Conservation (phyloP, 1,284 basidiomycete genomes). For the Macrocybe sp. region DNA sequence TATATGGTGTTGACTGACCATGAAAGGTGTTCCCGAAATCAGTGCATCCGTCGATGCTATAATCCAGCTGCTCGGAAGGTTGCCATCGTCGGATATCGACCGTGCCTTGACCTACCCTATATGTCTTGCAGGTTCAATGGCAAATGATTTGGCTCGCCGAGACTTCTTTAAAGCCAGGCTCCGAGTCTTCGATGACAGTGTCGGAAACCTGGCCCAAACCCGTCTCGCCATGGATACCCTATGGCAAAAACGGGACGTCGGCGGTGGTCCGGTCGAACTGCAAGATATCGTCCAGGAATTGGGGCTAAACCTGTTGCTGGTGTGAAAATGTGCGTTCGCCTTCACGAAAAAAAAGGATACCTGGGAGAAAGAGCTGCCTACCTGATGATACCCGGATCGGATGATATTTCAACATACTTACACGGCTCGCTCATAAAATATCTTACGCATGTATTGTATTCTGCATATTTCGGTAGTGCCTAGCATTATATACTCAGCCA, state of each 20-base stretch:
- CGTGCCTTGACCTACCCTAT: conserved; percentile 67
- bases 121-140: conserved; percentile 65
- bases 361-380: conserved; percentile 6
- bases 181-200: conserved; percentile 47
- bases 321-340: conserved; percentile 29
- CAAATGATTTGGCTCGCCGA: conserved; percentile 55
- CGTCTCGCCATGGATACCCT: conserved; percentile 58
- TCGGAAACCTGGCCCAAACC: conserved; percentile 61
- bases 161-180: conserved; percentile 59
- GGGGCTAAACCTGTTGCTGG: conserved; percentile 47
- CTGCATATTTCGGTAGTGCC: no score
- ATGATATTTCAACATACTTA: conserved; percentile 1
- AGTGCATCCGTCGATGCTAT: conserved; percentile 48
- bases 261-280: conserved; percentile 54
- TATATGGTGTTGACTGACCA: no score
- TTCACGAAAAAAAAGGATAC: conserved; percentile 10
- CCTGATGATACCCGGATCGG: neutral
- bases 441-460: neutral
- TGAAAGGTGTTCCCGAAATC: conserved; percentile 70
- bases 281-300: conserved; percentile 53
- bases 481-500: conserved; percentile 11
- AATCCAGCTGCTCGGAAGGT: conserved; percentile 44
- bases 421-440: neutral
- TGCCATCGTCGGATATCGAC: conserved; percentile 56
- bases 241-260: conserved; percentile 59